Conservation (phyloP, 306 rosid species). For the Dalbergia cochinchinensis region DNA sequence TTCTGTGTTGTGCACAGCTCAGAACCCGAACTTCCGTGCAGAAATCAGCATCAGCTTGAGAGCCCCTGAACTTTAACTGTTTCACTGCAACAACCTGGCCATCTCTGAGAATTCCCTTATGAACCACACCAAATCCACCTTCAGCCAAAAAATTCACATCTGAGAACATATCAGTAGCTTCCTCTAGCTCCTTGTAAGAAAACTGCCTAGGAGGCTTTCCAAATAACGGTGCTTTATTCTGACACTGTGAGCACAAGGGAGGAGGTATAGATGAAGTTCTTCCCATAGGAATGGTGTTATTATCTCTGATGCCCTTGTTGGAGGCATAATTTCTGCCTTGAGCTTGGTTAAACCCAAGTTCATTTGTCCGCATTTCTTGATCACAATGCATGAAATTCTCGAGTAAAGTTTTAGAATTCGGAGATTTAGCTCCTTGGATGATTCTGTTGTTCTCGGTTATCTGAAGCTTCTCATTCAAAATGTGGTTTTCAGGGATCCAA, state of each 20-base stretch:
- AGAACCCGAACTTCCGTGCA: constrained; percentile 86
- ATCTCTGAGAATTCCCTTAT: constrained; percentile 77
- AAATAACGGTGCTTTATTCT: constrained; percentile 83
- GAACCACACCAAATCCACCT: constrained; percentile 90
- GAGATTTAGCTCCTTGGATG: constrained; percentile 56
- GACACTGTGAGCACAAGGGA: constrained; percentile 89
- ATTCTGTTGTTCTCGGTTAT: constrained; percentile 44
- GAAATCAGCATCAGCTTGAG: constrained; percentile 88
- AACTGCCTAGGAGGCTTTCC: constrained; percentile 96
- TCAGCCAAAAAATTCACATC: constrained; percentile 75
- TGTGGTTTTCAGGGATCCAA: constrained; percentile 71
- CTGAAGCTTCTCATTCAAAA: constrained; percentile 56
- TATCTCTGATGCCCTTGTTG: constrained; percentile 66
- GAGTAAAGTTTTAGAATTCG: constrained; percentile 58
- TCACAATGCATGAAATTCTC: constrained; percentile 55
- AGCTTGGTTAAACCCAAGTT: constrained; percentile 48
- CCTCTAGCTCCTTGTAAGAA: constrained; percentile 74
- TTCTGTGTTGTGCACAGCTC: constrained; percentile 99
- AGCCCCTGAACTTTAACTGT: constrained; percentile 82
- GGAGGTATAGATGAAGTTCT: constrained; percentile 82
- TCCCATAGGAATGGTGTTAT: constrained; percentile 75
- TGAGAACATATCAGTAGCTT: constrained; percentile 83
- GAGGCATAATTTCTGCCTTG: constrained; percentile 54
- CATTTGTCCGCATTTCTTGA: constrained; percentile 48
- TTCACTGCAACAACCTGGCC: constrained; percentile 96